phyloP scores from a whole-genome alignment of 495 filamentous ascomycete species.

The Penicillium psychrofluorescens region DNA sequence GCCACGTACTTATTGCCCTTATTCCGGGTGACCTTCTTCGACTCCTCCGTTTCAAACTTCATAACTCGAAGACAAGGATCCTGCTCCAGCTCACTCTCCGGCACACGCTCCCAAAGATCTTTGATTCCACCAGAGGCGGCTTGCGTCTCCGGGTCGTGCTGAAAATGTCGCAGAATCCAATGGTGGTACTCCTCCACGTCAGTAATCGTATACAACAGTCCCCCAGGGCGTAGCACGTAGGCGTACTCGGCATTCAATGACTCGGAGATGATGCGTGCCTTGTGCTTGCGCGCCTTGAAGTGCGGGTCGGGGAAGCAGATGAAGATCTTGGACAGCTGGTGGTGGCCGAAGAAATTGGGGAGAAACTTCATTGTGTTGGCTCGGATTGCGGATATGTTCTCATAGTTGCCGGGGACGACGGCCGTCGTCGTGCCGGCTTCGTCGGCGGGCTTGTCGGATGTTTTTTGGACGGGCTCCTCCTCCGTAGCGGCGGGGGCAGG shows the following conservation, averaged over 20 bases:
- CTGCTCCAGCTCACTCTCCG: slow-evolving; percentile 56
- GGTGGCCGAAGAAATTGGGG: slow-evolving; percentile 80
- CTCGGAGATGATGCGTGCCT: slow-evolving; percentile 85
- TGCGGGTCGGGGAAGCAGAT: slow-evolving; percentile 98
- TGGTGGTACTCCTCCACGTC: slow-evolving; percentile 90
- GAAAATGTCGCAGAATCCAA: slow-evolving; percentile 88
- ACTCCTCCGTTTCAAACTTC: slow-evolving; percentile 86
- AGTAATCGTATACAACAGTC: slow-evolving; percentile 89
- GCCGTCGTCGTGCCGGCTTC: slow-evolving; percentile 13
- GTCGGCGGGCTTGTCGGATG: slow-evolving; percentile 15
- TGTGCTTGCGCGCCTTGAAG: slow-evolving; percentile 96
- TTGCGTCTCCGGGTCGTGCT: slow-evolving; percentile 22
- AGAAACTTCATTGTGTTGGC: slow-evolving; percentile 98
- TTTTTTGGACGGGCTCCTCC: too few species aligned
- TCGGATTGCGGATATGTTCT: slow-evolving; percentile 79
- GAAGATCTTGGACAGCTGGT: slow-evolving; percentile 80
- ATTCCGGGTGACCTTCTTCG: slow-evolving; percentile 92
- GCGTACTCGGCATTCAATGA: slow-evolving; percentile 90
- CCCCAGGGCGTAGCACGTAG: slow-evolving; percentile 74
- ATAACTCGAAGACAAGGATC: slow-evolving; percentile 79
- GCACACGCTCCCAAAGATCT: slow-evolving; percentile 45
- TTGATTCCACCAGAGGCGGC: slow-evolving; percentile 40
- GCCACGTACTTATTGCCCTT: slow-evolving; percentile 82
- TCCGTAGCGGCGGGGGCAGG: background rate
- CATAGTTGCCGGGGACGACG: slow-evolving; percentile 47